Base-by-base conservation (phyloP, 179 eudicot species). In the Beta corolliflora region DNA sequence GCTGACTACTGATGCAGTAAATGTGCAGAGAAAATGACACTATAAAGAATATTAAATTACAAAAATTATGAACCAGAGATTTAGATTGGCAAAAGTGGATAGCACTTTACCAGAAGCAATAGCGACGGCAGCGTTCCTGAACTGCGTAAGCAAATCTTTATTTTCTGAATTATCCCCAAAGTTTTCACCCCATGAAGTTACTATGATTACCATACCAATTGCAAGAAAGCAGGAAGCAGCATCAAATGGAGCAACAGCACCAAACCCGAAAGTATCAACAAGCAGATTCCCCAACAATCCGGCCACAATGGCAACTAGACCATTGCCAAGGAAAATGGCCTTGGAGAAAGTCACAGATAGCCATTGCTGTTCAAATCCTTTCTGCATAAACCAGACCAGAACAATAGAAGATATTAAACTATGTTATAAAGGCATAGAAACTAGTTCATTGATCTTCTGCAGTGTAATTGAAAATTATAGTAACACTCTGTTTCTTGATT, bases 191-290 rank as follows among this genome's bases (percentile, higher is more conserved):
- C 97, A 94, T 25, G 98, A 86, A 73, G 92, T 86, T 59, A 95
- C 19, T 68, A 94, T 95, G 80, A 95, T 71, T 2, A 92, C 84
- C 99, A 92, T 89, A 64, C 98, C 98, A 84, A 95, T 90, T 5
- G 97, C 91, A 58, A 95, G 97, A 82, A 95, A 90, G 85, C 93
- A 89, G 0, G 94, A 87, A 55, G 95, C 98, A 70, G 97, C 98
- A 89, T 93, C 98, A 80, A 94, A 94, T 10, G 98, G 98, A 15
- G 98, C 94, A 77, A 95, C 98, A 77, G 97, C 93, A 44, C 98
- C 98, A 58, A 95, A 84, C 19, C 58, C 84, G 36, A 93, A 9
- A 50, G 89, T 82, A 79, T 93, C 91, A 65, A 94, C 97, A 12
- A 95, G 93, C 36, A 94, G 64, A 87, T 95, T 94, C 31, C 97